Conservation (phyloP, 2,329 filamentous ascomycete species). For the Nannizziopsis arthrosporioides region DNA sequence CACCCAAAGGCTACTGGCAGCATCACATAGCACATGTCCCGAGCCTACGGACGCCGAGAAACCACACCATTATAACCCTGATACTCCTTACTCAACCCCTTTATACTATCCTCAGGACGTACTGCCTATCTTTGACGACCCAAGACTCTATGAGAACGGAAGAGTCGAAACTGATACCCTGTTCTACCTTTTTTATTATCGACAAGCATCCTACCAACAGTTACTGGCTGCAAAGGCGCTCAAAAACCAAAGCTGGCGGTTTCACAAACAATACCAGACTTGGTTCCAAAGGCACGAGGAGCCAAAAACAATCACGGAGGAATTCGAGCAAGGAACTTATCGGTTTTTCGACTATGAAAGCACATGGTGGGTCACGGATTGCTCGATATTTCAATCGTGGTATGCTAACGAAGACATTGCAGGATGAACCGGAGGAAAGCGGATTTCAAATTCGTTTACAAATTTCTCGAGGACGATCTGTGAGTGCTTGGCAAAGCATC, state of each 20-base stretch:
- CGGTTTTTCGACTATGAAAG: constrained; percentile 99
- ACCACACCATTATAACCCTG: constrained; percentile 72
- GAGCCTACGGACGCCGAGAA: constrained; percentile 69
- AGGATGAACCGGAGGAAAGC: constrained; percentile 99
- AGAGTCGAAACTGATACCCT: constrained; percentile 90
- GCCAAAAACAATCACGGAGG: constrained; percentile 95
- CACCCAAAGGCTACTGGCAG: constrained; percentile 61
- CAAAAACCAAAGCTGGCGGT: constrained; percentile 96
- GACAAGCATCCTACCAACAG: constrained; percentile 90
- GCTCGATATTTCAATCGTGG: constrained; percentile 11
- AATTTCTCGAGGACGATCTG: constrained; percentile 91
- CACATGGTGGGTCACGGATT: constrained; percentile 64
- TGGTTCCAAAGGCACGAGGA: constrained; percentile 99
- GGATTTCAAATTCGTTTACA: constrained; percentile 97
- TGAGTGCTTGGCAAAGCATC: constrained; percentile 24
- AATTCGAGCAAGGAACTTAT: constrained; percentile 97
- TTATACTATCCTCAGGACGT: constrained; percentile 86
- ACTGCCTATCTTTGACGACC: constrained; percentile 83
- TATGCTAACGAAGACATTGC: constrained; percentile 16
- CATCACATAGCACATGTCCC: constrained; percentile 62
- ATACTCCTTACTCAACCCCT: constrained; percentile 64
- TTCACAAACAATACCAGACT: constrained; percentile 98
- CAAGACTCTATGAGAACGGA: constrained; percentile 59
- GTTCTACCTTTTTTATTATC: constrained; percentile 99
- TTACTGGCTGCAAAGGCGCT: constrained; percentile 92